These are phyloP conservation scores for Capsella rubella DNA, from an alignment of 441 rosid genomes.

Conservation along the genomic window DNA sequence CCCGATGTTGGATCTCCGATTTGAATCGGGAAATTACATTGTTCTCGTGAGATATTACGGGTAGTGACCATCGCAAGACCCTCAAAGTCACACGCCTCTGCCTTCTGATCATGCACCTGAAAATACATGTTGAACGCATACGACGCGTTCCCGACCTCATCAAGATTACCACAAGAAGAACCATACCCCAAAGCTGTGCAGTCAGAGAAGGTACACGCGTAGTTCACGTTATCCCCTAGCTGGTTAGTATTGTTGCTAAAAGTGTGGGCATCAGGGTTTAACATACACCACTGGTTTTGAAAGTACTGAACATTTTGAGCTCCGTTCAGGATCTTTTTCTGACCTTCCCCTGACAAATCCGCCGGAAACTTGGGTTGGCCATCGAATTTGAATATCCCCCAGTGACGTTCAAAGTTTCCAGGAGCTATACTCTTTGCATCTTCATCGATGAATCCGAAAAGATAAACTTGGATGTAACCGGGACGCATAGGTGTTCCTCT, in stretches of 20 bases:
- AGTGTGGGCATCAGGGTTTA: conserved; percentile 61
- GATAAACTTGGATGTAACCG: conserved; percentile 76
- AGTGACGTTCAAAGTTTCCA: conserved; percentile 94
- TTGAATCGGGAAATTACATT: conserved; percentile 71
- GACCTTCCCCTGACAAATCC: conserved; percentile 71
- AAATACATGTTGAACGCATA: conserved; percentile 92
- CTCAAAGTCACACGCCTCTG: conserved; percentile 74
- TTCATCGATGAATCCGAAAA: conserved; percentile 84
- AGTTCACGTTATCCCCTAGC: conserved; percentile 61
- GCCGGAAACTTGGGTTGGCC: conserved; percentile 81
- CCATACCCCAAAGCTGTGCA: conserved; percentile 89
- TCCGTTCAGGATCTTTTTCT: conserved; percentile 59
- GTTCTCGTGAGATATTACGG: conserved; percentile 66
- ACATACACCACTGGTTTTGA: conserved; percentile 71
- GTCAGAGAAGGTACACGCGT: conserved; percentile 75
- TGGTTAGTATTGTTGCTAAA: conserved; percentile 28
- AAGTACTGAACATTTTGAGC: conserved; percentile 70
- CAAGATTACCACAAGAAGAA: conserved; percentile 75
- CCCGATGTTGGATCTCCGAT: conserved; percentile 47
- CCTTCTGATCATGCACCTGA: conserved; percentile 80
- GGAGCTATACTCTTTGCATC: conserved; percentile 91
- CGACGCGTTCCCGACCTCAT: conserved; percentile 77
- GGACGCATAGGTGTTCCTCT: conserved; percentile 82
- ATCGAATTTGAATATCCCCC: conserved; percentile 90
- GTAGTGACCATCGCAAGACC: conserved; percentile 69